Base-by-base conservation (phyloP, 2,329 filamentous ascomycete species). In the Fusarium sp. region DNA sequence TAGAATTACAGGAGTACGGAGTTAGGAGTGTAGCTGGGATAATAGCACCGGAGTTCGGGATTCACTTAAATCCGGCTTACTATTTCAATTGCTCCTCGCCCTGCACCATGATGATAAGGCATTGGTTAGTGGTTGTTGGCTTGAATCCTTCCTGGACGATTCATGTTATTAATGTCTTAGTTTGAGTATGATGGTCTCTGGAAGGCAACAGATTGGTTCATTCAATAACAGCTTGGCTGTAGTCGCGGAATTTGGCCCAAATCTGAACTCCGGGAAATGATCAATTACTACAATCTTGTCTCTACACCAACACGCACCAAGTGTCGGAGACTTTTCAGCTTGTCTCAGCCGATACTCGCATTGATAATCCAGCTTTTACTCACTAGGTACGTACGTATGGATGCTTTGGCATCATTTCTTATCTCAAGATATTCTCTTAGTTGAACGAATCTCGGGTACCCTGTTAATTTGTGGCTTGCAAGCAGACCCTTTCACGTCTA, bases 51-150 rank as follows among this genome's bases (percentile, higher is more conserved):
- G 61, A 20, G 7, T 64, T 64, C 61, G 61, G 61, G 14, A 52
- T 64, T 64, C 45, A 22, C 23, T 6, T 27, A 64, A 64, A 22
- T 65, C 61, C 61, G 61, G 43, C 55, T 64, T 59, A 64, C 45
- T 41, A 27, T 23, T 19, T 54, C 30, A 33, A 10, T 22, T 17
- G 19, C 30, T 20, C 10, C 35, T 51, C 25, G 39, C 32, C 41
- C 20, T 57, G 27, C 20, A 55, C 17, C 22, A 41, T 19, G 17
- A 23, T 17, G 6, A 32, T 19, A 14, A 19, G 37, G 39, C 3
- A 23, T n/a, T 15, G 25, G 17, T 22, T 44, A 15, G 22, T 4
- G 6, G n/a, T 1, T 37, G 20, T 15, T 19, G 15, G 23, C 17
- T 19, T 44, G 19, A 23, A 11, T 9, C n/a, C 8, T 3, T 19